Percentiles rank a stretch among this genome's conserved stretches.
phyloP scores from a whole-genome alignment of 1,139 yeast species.

The Hyphopichia pseudoburtonii region DNA sequence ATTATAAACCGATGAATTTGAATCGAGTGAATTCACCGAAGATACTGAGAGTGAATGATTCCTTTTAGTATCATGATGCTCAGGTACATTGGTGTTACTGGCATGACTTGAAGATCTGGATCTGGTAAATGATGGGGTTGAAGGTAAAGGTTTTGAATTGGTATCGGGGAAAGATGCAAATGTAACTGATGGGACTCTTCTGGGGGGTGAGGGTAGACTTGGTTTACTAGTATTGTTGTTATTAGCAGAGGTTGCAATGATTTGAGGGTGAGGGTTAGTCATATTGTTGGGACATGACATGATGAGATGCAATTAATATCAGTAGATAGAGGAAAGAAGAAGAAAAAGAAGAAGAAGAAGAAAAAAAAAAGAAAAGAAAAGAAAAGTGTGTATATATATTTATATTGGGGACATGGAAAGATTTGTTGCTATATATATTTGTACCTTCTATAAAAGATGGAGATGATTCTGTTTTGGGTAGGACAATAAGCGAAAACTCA shows the following conservation, averaged over 20 bases:
- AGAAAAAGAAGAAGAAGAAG: no score
- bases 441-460: no score
- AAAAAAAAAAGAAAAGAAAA: no score
- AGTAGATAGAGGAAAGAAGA: no score
- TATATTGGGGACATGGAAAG: no score
- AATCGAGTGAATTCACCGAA: conserved; percentile 15
- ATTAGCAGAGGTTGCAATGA: not conserved
- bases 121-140: conserved; percentile 6
- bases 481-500: no score
- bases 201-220: not conserved
- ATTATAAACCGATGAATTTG: conserved; percentile 6
- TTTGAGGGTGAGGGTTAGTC: not conserved
- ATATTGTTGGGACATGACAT: no score
- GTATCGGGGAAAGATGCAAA: conserved; percentile 3
- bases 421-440: no score
- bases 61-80: conserved; percentile 10
- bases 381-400: no score
- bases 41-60: conserved; percentile 19
- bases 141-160: not conserved
- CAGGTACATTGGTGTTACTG: conserved; percentile 1
- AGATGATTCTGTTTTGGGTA: no score
- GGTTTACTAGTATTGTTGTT: not conserved
- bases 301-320: no score
- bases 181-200: conserved; percentile 5
- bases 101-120: conserved; percentile 13